phyloP scores from a whole-genome alignment of 2,329 filamentous ascomycete species.

The Aspergillus chevalieri region DNA sequence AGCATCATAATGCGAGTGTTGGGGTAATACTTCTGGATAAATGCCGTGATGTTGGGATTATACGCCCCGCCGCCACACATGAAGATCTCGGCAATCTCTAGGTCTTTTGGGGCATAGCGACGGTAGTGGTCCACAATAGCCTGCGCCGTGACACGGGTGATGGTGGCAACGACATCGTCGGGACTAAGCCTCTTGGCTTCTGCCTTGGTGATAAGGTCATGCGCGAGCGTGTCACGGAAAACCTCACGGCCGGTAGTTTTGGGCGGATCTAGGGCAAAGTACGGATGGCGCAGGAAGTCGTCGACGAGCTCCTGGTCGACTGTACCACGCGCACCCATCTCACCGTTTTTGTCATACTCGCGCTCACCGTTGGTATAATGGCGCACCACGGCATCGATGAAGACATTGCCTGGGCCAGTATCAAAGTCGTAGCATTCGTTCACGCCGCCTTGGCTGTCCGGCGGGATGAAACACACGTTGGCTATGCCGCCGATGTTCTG shows the following conservation, averaged over 20 bases:
- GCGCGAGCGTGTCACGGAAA: constrained; percentile 52
- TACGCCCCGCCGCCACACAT: constrained; percentile 56
- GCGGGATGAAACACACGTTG: constrained; percentile 56
- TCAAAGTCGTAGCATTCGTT: constrained; percentile 47
- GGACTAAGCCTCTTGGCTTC: constrained; percentile 40
- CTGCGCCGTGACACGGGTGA: constrained; percentile 55
- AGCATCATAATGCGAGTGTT: constrained; percentile 49
- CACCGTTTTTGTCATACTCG: constrained; percentile 50
- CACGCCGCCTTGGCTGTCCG: constrained; percentile 34
- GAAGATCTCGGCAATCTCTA: constrained; percentile 51
- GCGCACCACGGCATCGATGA: constrained; percentile 53
- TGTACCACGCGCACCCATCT: constrained; percentile 44
- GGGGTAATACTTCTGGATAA: constrained; percentile 47
- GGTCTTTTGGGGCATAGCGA: constrained; percentile 44
- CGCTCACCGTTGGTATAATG: constrained; percentile 47
- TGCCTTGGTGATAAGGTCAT: constrained; percentile 47
- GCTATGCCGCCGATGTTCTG: constrained; percentile 59
- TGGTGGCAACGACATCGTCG: constrained; percentile 52
- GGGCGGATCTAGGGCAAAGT: constrained; percentile 47
- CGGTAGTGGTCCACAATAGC: constrained; percentile 49
- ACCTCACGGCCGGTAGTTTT: constrained; percentile 57
- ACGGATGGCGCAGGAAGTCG: constrained; percentile 46
- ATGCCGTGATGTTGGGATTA: constrained; percentile 53
- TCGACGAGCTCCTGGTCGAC: constrained; percentile 50
- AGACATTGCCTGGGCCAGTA: constrained; percentile 51